Conservation (phyloP, 1,284 basidiomycete species). For the Singerocomus inundabilis region DNA sequence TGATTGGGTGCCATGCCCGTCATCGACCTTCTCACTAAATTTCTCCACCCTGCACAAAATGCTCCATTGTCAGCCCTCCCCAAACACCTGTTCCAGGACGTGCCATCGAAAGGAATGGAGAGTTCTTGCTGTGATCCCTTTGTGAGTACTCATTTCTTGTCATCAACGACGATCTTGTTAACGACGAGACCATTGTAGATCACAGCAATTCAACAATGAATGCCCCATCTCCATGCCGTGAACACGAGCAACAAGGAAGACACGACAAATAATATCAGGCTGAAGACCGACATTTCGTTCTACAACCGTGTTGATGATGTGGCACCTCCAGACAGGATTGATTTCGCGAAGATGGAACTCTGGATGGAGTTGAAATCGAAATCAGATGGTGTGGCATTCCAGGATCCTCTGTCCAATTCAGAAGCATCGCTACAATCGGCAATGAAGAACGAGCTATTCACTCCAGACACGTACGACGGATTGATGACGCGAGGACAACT, state of each 20-base stretch:
- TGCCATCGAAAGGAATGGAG: neutral
- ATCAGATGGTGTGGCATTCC: neutral
- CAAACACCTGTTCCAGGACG: no score
- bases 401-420: neutral
- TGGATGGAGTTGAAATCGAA: neutral
- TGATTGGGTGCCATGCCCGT: no score
- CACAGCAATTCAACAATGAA: neutral
- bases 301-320: neutral
- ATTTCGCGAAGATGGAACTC: neutral
- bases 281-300: constrained; percentile 2
- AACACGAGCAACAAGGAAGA: neutral
- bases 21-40: no score
- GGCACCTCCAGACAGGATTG: neutral
- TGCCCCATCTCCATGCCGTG: neutral
- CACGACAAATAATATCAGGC: neutral
- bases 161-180: no score
- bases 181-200: neutral
- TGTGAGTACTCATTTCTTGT: neutral
- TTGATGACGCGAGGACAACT: no score
- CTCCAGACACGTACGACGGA: no score
- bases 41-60: no score
- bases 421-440: no score
- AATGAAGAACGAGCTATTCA: no score
- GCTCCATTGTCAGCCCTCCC: no score
- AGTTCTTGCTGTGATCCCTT: neutral